phyloP scores from a whole-genome alignment of 352 stramenopile genomes.

The Globisporangium orthogonon region DNA sequence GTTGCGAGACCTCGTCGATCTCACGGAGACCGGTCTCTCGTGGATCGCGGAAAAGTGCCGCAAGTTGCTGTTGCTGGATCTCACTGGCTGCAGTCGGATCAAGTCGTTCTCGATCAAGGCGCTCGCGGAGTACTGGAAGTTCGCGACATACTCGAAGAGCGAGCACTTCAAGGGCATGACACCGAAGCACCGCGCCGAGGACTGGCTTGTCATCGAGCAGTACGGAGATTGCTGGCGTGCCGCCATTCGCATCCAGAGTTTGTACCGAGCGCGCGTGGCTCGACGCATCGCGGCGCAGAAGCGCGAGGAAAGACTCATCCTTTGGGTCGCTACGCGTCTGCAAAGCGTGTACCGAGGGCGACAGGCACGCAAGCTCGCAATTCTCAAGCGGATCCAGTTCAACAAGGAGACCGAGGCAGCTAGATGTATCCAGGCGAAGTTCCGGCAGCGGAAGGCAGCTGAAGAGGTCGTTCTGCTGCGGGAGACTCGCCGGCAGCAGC shows the following conservation, averaged over 20 bases:
- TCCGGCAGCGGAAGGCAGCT: conserved; percentile 24
- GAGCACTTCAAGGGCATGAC: conserved; percentile 73
- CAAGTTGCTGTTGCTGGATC: conserved; percentile 50
- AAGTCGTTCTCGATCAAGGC: conserved; percentile 46
- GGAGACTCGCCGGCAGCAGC: conserved; percentile 12
- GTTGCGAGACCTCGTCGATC: conserved; percentile 45
- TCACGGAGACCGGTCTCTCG: conserved; percentile 74
- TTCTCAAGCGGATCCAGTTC: conserved; percentile 36
- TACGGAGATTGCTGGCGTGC: conserved; percentile 75
- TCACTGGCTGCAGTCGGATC: conserved; percentile 46
- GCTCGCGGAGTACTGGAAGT: conserved; percentile 55
- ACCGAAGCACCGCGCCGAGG: conserved; percentile 61
- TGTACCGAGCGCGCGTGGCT: conserved; percentile 55
- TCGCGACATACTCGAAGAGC: conserved; percentile 28
- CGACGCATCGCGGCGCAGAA: conserved; percentile 27
- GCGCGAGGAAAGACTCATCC: conserved; percentile 39
- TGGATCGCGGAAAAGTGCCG: conserved; percentile 84
- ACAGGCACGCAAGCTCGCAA: conserved; percentile 37
- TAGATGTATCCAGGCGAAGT: conserved; percentile 43
- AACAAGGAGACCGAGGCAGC: conserved; percentile 58
- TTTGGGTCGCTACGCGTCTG: conserved; percentile 49
- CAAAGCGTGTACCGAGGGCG: conserved; percentile 64
- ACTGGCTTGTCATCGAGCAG: conserved; percentile 82
- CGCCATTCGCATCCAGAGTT: conserved; percentile 55
- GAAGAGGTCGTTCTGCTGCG: conserved; percentile 11